Percentiles rank a stretch among this genome's conserved stretches.
phyloP scores from a whole-genome alignment of 208 protist genomes.

The Porcisia deanei region DNA sequence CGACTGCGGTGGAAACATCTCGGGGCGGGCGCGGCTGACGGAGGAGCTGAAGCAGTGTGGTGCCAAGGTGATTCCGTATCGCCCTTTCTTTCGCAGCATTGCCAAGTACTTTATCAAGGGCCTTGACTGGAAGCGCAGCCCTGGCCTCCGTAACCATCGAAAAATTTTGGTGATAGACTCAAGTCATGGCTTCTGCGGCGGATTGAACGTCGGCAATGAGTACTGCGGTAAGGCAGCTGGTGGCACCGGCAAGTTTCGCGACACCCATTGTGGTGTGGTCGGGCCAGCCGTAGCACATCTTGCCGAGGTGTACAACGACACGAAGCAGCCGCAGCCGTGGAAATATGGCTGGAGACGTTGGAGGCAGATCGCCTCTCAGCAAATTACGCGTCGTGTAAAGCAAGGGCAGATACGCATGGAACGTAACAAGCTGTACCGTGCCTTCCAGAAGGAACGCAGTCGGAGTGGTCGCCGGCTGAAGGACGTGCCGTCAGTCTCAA shows the following conservation, averaged over 20 bases:
- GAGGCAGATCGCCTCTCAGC: constrained; percentile 78
- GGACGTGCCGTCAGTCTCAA: constrained; percentile 27
- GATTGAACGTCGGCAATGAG: constrained; percentile 92
- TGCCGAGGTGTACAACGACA: constrained; percentile 84
- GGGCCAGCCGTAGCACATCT: constrained; percentile 83
- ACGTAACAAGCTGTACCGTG: constrained; percentile 30
- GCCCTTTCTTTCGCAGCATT: constrained; percentile 80
- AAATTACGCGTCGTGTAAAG: constrained; percentile 43
- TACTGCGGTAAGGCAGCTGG: constrained; percentile 78
- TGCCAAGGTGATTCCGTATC: constrained; percentile 79
- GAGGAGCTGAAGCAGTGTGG: constrained; percentile 71
- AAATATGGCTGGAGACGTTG: constrained; percentile 78
- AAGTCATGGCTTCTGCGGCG: constrained; percentile 88
- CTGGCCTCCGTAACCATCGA: constrained; percentile 89
- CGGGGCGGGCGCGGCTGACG: constrained; percentile 69
- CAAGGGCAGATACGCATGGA: constrained; percentile 36
- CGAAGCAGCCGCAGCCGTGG: constrained; percentile 81
- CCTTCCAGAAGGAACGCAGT: constrained; percentile 26
- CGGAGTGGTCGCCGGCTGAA: constrained; percentile 23
- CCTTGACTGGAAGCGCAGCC: constrained; percentile 79
- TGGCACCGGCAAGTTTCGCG: constrained; percentile 81
- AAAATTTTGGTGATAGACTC: constrained; percentile 91
- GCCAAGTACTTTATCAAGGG: constrained; percentile 67
- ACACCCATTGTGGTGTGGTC: constrained; percentile 80
- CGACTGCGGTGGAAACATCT: constrained; percentile 92